Base-by-base conservation (phyloP, 352 stramenopile genomes). In the Phytophthora macrochlamydospora region DNA sequence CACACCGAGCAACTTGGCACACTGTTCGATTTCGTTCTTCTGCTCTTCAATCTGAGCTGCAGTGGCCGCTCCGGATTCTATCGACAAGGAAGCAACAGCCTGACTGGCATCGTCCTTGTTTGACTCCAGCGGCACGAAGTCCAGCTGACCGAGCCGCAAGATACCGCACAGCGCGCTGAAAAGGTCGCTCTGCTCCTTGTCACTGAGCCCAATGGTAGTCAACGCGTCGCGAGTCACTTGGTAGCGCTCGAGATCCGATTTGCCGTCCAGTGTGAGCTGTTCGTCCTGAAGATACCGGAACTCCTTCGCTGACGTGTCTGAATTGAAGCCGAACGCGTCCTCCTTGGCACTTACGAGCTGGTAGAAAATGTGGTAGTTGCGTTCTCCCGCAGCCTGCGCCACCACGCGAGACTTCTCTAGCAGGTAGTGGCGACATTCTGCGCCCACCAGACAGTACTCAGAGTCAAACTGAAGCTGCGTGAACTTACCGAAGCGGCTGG, bases 361-460 rank as follows among this genome's bases (percentile, higher is more conserved):
- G 79, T 99, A 99, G 73, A 99, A 99, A 28, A 99, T 97, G 77
- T 99, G 97, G 85, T 99, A 99, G 71, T 99, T 99, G 35, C 98
- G 83, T 74, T 99, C 98, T 1, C 92, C 87, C 0, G 72, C 30
- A 2, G 84, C 81, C 63, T 99, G 96, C 18, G 82, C 75, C 5
- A 99, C 81, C 5, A 99, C 88, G 13, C 97, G 93, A 1, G 96
- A 97, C 71, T 99, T 99, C 72, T 99, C 97, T 2, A 99, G 80
- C 49, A 99, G 76, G 75, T 99, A 99, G 45, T 98, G 85, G 11
- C 87, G 83, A 62, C 88, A 96, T 59, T 91, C 89, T 9, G 92
- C 93, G 32, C 92, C 93, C 11, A 97, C 72, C n/a, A 98, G 78
- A 56, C 80, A 89, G 38, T 89, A 85, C 45, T 96, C 81, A 37